A percentile compares a stretch with the other conserved stretches of the same genome.
These are phyloP conservation scores for Berberis vulgaris DNA, from an alignment of 164 flowering plant species.

Conservation along the genomic window DNA sequence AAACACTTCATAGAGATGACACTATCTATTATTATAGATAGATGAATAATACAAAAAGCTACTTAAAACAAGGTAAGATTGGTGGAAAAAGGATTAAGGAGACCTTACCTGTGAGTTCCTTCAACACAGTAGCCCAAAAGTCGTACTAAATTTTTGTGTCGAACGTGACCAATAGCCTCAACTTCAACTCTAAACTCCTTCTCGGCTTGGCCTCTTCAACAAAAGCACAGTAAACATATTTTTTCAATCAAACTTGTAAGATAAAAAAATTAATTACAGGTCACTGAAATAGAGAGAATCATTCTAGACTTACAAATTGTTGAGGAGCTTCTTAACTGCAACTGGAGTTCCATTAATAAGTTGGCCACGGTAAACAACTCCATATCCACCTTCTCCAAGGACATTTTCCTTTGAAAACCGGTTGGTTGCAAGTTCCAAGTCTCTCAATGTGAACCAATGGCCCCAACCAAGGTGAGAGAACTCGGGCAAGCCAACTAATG, in stretches of 20 bases:
- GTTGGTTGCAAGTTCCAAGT: background rate
- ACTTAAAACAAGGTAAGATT: no score
- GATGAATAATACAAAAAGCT: no score
- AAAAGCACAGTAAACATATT: constrained; percentile 1
- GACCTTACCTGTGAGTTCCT: constrained; percentile 77
- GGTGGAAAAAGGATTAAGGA: background rate
- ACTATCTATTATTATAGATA: no score
- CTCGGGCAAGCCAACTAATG: constrained; percentile 70
- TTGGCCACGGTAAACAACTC: constrained; percentile 69
- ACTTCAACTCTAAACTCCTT: constrained; percentile 91
- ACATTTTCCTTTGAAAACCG: background rate
- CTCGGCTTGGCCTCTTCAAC: constrained; percentile 86
- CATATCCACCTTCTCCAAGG: constrained; percentile 56
- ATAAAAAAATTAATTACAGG: background rate
- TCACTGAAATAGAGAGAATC: background rate
- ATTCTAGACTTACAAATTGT: constrained; percentile 55
- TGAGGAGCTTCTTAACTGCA: constrained; percentile 84
- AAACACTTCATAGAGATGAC: no score
- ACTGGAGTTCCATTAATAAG: constrained; percentile 75
- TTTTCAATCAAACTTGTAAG: background rate
- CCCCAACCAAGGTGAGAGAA: constrained; percentile 85
- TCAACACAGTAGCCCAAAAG: constrained; percentile 90
- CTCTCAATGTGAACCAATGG: background rate
- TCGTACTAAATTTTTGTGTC: constrained; percentile 87
- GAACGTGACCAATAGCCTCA: constrained; percentile 90